Evolutionary conservation across 345 rosid species (phyloP), one percentile per base, ranked within the genome.

Genomic region (Passiflora organensis): DNA sequence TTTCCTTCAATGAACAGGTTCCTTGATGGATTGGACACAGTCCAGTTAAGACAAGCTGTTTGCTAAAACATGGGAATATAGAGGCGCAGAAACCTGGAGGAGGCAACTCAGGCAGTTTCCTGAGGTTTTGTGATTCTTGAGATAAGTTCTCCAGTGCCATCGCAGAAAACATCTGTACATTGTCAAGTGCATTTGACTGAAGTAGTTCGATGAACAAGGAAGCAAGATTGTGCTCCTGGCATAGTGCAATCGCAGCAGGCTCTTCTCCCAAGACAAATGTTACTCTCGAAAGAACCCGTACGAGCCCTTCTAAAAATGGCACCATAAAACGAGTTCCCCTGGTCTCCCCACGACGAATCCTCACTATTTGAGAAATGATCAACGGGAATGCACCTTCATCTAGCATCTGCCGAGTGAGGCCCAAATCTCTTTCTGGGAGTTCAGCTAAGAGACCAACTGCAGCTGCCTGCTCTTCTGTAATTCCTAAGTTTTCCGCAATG

Each of bases 391-490:
- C 85, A 58, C 83, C 74, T 5, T 88, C 94, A 16, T 75, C 89
- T 48, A 86, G 79, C 91, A 93, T 81, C 76, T 82, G 91, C 65
- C 85, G 66, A 6, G 99, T 86, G 53, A 93, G 80, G 47, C 83
- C 87, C 78, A 83, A 69, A 82, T 88, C 99, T 65, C 79, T 75
- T 76, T 86, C 96, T 10, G 99, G 99, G n/a, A 93, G 93, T 66
- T 81, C 95, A 61, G 96, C 94, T 69, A 93, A 69, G 60, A 93
- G 91, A 55, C 96, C 84, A 55, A 85, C 84, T 47, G 96, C 95
- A 44, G 76, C 89, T 43, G 96, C 84, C 71, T 93, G 99, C 75
- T 88, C 99, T 62, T 93, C 95, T 2, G 85, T 77, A 54, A 88
- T 86, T 51, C 67, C 86, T 16, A 78, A 75, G 49, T 83, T 78